A percentile compares a stretch with the other conserved stretches of the same genome.
Conservation (phyloP, 2,329 filamentous ascomycete genomes). For the Colletotrichum sp. region DNA sequence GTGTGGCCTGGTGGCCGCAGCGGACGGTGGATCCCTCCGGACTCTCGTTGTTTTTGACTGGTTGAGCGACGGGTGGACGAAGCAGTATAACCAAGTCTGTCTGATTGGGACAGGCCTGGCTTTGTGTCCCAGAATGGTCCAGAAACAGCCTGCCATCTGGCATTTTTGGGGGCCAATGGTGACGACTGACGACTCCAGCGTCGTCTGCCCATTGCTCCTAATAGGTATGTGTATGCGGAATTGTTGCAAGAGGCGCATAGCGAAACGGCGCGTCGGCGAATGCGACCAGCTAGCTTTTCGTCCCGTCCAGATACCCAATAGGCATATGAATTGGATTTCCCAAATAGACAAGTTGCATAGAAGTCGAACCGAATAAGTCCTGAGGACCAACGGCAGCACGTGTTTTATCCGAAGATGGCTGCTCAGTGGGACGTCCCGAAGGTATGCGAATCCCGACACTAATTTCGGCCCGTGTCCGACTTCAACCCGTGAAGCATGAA, state of each 20-base stretch:
- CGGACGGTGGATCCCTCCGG: slow-evolving; percentile 8
- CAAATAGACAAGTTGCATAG: slow-evolving; percentile 10
- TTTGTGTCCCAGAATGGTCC: slow-evolving; percentile 35
- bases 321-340: not conserved
- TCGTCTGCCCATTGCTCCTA: slow-evolving; percentile 18
- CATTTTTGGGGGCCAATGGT: slow-evolving; percentile 40
- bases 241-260: not conserved
- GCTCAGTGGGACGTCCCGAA: not conserved
- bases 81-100: not conserved
- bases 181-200: slow-evolving; percentile 25
- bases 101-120: slow-evolving; percentile 9
- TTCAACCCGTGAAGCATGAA: not conserved
- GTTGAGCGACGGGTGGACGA: not conserved
- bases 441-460: not conserved
- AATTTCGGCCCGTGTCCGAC: not conserved
- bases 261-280: not conserved
- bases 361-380: not conserved
- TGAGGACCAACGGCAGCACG: not conserved
- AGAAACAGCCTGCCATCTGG: slow-evolving; percentile 54
- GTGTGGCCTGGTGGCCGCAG: slow-evolving; percentile 18
- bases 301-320: slow-evolving; percentile 1
- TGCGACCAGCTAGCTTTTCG: slow-evolving; percentile 1
- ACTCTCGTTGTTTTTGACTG: slow-evolving; percentile 8
- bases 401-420: not conserved
- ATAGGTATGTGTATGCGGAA: slow-evolving; percentile 14